These are phyloP conservation scores for Naganishia albida DNA, from an alignment of 1,284 basidiomycete species.

Conservation along the genomic window DNA sequence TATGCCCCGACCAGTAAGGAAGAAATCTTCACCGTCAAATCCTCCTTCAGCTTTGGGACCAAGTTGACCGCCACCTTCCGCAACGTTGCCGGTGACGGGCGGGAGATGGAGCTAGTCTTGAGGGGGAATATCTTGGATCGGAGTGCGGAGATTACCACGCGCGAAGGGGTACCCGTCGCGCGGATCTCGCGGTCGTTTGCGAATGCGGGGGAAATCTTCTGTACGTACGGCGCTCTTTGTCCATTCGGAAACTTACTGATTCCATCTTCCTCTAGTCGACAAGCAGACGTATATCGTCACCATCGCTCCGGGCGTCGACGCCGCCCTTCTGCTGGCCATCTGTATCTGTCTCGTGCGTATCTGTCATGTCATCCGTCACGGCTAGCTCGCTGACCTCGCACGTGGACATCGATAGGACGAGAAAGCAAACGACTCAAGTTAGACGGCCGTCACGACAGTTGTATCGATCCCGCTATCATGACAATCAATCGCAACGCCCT, in stretches of 20 bases:
- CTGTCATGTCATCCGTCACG: too few relatives aligned
- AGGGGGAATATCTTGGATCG: constrained; percentile 24
- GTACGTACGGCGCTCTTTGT: not conserved
- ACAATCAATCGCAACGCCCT: too few relatives aligned
- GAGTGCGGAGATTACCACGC: constrained; percentile 29
- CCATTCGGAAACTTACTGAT: not conserved
- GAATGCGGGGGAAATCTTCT: constrained; percentile 27
- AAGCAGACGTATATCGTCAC: constrained; percentile 29
- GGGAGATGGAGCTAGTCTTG: constrained; percentile 20
- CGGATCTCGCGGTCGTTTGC: constrained; percentile 19
- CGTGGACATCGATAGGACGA: constrained; percentile 6
- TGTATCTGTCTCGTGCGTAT: constrained; percentile 29
- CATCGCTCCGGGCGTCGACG: constrained; percentile 27
- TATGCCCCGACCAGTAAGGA: not conserved
- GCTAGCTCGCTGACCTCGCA: not conserved
- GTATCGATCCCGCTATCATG: too few relatives aligned
- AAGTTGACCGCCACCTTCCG: constrained; percentile 24
- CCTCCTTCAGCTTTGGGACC: constrained; percentile 13
- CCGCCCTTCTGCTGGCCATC: constrained; percentile 22
- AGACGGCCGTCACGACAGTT: not conserved
- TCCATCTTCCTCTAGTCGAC: constrained; percentile 1
- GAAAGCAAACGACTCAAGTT: constrained; percentile 21
- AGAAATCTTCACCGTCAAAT: constrained; percentile 19
- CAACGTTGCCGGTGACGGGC: constrained; percentile 24
- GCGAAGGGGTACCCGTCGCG: constrained; percentile 8